phyloP scores from a whole-genome alignment of 257 asterid species.

The Nicotiana benthamiana region DNA sequence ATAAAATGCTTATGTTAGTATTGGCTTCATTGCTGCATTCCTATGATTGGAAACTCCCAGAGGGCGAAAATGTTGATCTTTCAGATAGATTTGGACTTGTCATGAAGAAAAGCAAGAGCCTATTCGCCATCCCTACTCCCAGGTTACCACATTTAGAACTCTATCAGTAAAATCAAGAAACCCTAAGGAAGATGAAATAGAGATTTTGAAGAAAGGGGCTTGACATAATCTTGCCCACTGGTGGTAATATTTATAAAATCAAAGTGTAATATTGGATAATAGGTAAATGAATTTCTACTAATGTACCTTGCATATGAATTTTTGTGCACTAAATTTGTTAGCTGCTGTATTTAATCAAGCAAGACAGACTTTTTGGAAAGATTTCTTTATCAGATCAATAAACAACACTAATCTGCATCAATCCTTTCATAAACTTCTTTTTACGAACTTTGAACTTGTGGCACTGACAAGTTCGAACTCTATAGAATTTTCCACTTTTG shows the following conservation, averaged over 20 bases:
- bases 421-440: no score
- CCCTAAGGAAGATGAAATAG: no score
- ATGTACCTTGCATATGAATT: no score
- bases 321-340: no score
- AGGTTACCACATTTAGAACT: not conserved
- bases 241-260: not conserved
- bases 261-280: no score
- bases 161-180: not conserved
- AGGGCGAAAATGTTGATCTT: slow-evolving; percentile 12
- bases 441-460: no score
- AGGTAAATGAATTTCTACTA: no score
- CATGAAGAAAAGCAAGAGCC: slow-evolving; percentile 8
- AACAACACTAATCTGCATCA: no score
- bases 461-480: not conserved
- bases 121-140: slow-evolving; percentile 16
- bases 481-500: not conserved
- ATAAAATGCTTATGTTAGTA: slow-evolving; percentile 19
- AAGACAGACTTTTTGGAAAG: no score
- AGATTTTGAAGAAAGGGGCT: not conserved
- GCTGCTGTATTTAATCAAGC: no score
- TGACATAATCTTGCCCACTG: not conserved
- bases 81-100: slow-evolving; percentile 25
- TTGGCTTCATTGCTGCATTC: slow-evolving; percentile 21
- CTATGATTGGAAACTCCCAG: slow-evolving; percentile 20
- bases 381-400: no score